Conservation (phyloP, 2,329 filamentous ascomycete genomes). For the Stagonosporopsis vannaccii region DNA sequence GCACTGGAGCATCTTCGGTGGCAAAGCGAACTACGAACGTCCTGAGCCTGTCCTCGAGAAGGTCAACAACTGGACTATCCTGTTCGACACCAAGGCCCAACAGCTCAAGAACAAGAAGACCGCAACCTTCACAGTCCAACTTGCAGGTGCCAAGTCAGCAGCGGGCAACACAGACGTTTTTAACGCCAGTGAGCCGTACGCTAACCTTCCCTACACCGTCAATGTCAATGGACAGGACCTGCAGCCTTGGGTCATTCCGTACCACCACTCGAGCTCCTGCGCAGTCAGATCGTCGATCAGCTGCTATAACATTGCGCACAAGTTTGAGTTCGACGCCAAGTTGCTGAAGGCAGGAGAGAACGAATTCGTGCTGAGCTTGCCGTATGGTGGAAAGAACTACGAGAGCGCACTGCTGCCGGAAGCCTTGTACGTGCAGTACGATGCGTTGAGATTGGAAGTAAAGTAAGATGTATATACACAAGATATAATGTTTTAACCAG, state of each 20-base stretch:
- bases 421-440: slow-evolving; percentile 68
- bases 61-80: slow-evolving; percentile 27
- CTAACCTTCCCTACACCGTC: slow-evolving; percentile 62
- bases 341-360: slow-evolving; percentile 63
- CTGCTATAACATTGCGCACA: slow-evolving; percentile 68
- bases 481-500: background rate
- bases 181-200: slow-evolving; percentile 61
- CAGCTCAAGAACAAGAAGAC: slow-evolving; percentile 51
- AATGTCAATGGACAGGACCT: slow-evolving; percentile 56
- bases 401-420: slow-evolving; percentile 63
- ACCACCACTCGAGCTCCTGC: slow-evolving; percentile 66
- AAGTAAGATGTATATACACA: slow-evolving; percentile 31
- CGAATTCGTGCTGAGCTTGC: slow-evolving; percentile 64
- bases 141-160: slow-evolving; percentile 68
- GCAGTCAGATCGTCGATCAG: slow-evolving; percentile 66
- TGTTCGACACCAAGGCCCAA: slow-evolving; percentile 24
- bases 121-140: slow-evolving; percentile 68
- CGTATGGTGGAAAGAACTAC: slow-evolving; percentile 65
- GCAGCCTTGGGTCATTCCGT: slow-evolving; percentile 66
- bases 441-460: slow-evolving; percentile 68
- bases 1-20: slow-evolving; percentile 70
- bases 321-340: slow-evolving; percentile 63
- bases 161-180: slow-evolving; percentile 68
- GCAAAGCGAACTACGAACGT: slow-evolving; percentile 58
- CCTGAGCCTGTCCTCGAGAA: slow-evolving; percentile 54